phyloP scores from a whole-genome alignment of 192 early-diverging fungal genomes.

The Anaeromyces robustus region DNA sequence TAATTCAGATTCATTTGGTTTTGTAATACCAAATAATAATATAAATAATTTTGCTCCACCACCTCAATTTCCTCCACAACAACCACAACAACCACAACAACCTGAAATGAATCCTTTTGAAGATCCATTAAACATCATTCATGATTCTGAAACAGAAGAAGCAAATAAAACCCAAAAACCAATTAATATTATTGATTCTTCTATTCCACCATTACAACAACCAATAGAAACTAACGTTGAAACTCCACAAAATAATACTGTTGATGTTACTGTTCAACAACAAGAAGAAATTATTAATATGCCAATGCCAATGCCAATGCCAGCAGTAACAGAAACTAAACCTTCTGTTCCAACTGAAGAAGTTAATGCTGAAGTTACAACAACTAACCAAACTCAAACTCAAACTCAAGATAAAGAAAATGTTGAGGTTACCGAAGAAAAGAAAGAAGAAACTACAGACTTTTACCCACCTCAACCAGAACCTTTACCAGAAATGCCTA shows the following conservation, averaged over 20 bases:
- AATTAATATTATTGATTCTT: background rate
- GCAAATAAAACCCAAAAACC: no score
- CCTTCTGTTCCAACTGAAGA: no score
- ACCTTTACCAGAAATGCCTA: background rate
- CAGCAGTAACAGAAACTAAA: no score
- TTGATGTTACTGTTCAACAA: background rate
- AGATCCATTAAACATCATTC: background rate
- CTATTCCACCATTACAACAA: background rate
- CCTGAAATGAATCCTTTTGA: background rate
- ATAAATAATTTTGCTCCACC: background rate
- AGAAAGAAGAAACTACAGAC: no score
- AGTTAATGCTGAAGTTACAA: no score
- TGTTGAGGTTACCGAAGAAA: no score
- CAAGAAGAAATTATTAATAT: no score
- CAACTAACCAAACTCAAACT: no score
- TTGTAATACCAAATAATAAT: background rate
- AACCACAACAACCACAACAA: background rate
- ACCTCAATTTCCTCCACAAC: background rate
- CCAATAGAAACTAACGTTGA: background rate
- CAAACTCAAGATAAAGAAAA: no score
- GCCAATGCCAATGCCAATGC: no score
- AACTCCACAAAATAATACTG: background rate
- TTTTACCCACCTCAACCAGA: background rate
- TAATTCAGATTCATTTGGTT: background rate
- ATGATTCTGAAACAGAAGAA: no score